These are phyloP conservation scores for Fusarium compactum DNA, from an alignment of 2,329 filamentous ascomycete genomes.

Conservation along the genomic window DNA sequence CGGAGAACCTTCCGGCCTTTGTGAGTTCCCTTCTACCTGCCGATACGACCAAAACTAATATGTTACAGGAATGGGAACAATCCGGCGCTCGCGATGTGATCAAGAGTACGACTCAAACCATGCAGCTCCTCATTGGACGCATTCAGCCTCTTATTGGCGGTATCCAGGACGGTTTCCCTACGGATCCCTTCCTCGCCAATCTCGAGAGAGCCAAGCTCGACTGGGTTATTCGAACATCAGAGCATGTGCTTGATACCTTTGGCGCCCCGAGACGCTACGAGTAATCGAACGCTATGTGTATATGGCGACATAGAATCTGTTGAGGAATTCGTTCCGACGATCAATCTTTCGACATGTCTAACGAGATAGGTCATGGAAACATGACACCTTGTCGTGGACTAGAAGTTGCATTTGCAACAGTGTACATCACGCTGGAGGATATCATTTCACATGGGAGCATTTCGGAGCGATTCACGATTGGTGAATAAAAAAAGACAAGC, in stretches of 20 bases:
- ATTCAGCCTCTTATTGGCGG: conserved; percentile 52
- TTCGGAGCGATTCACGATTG: conserved; percentile 28
- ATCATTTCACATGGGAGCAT: conserved; percentile 40
- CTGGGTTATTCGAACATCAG: conserved; percentile 54
- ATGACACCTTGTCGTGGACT: conserved; percentile 13
- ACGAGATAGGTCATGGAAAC: conserved; percentile 27
- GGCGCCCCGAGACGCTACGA: conserved; percentile 48
- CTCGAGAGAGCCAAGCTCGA: conserved; percentile 56
- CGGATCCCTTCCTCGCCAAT: conserved; percentile 55
- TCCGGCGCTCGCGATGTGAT: conserved; percentile 53
- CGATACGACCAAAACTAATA: conserved; percentile 24
- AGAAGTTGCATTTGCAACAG: conserved; percentile 45
- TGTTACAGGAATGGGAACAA: conserved; percentile 55
- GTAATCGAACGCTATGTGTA: conserved; percentile 35
- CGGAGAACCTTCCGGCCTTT: conserved; percentile 60
- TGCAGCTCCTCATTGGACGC: conserved; percentile 54
- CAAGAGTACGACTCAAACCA: conserved; percentile 55
- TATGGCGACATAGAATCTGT: conserved; percentile 14
- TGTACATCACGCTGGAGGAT: conserved; percentile 44
- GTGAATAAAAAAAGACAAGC: conserved; percentile 24
- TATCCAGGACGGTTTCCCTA: conserved; percentile 54
- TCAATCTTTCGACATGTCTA: conserved; percentile 27
- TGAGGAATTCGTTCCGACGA: conserved; percentile 10
- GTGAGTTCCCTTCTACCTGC: conserved; percentile 56
- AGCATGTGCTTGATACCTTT: conserved; percentile 53